Evolutionary conservation across 108 stramenopile species (phyloP), one percentile per base, ranked within the genome.

Genomic region (Nannochloropsis oceanica): DNA sequence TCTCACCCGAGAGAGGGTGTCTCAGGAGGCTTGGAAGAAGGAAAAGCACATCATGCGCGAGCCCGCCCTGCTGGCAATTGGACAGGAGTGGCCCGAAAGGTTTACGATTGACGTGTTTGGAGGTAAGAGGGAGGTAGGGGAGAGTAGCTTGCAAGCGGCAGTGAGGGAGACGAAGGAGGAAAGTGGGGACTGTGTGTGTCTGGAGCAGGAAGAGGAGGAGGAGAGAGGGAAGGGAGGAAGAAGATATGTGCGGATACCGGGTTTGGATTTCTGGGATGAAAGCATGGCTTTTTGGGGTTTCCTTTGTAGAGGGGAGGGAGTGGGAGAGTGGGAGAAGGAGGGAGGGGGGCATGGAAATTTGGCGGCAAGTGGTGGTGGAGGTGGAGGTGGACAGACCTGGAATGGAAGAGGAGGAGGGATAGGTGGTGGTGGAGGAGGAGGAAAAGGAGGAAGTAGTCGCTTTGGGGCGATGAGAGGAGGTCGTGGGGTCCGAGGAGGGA

Each of bases 291-390:
- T 73, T 73, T 73, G 18, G 18, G 59, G 59, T 18, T 73, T 73
- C 59, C n/a, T 73, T n/a, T 73, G 10, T 10, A 73, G 59, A 10
- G 59, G 59, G n/a, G 59, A 73, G 59, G 59, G n/a, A n/a, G 92
- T 89, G 86, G 95, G 95, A 79, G 95, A 84, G 50, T 94, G 94
- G 85, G 89, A 94, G 0, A 92, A 86, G 14, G 44, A 44, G 83
- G 92, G 91, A 82, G 34, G 34, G 34, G 34, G 34, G 34, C 34
- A 34, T 3, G 34, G 34, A 34, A 5, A 34, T 34, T 34, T 34
- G 34, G 34, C 5, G 89, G 79, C 79, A 86, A 46, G 43, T 79
- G 25, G 12, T 34, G 34, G 73, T 82, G 82, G 22, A 44, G 34
- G 83, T 79, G 79, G 22, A 79, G 42, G 34, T 12, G 7, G 43